Percentiles rank a stretch among this genome's conserved stretches.
phyloP scores from a whole-genome alignment of 2,329 filamentous ascomycete genomes.

The Fusarium miscanthi region DNA sequence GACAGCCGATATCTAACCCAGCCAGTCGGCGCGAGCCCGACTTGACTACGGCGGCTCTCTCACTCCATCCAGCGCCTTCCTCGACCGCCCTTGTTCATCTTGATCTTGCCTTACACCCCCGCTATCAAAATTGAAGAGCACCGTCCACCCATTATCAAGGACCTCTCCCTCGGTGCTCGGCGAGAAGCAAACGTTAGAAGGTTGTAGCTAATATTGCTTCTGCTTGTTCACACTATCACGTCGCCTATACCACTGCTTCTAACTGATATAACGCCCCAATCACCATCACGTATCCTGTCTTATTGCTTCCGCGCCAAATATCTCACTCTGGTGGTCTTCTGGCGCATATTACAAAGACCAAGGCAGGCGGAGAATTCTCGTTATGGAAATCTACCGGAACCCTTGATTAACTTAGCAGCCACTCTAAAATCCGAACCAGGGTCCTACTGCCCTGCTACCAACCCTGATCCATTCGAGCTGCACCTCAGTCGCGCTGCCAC shows the following conservation, averaged over 20 bases:
- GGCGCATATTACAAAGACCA: slow-evolving; percentile 31
- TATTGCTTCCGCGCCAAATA: slow-evolving; percentile 41
- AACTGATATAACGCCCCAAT: slow-evolving; percentile 33
- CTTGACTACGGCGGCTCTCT: slow-evolving; percentile 32
- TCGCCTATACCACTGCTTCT: slow-evolving; percentile 24
- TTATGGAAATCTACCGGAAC: slow-evolving; percentile 47
- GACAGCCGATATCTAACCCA: slow-evolving; percentile 34
- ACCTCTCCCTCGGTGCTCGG: slow-evolving; percentile 27
- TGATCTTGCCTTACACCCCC: slow-evolving; percentile 38
- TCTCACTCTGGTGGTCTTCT: slow-evolving; percentile 40
- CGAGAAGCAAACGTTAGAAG: slow-evolving; percentile 25
- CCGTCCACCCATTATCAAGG: slow-evolving; percentile 30
- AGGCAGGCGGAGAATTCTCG: slow-evolving; percentile 54
- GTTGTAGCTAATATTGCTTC: slow-evolving; percentile 32
- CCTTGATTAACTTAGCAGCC: slow-evolving; percentile 53
- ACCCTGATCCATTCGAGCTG: slow-evolving; percentile 56
- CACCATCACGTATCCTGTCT: slow-evolving; percentile 42
- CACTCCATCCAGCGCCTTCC: slow-evolving; percentile 31
- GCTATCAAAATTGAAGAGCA: slow-evolving; percentile 17
- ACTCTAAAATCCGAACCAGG: slow-evolving; percentile 52
- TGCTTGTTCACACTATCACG: slow-evolving; percentile 23
- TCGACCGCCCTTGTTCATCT: slow-evolving; percentile 33
- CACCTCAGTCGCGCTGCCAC: slow-evolving; percentile 56
- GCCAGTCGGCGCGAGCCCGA: slow-evolving; percentile 44
- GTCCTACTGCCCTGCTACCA: slow-evolving; percentile 52